These are phyloP conservation scores for Amanita pseudoporphyria DNA, from an alignment of 768 basidiomycete species.

Conservation along the genomic window DNA sequence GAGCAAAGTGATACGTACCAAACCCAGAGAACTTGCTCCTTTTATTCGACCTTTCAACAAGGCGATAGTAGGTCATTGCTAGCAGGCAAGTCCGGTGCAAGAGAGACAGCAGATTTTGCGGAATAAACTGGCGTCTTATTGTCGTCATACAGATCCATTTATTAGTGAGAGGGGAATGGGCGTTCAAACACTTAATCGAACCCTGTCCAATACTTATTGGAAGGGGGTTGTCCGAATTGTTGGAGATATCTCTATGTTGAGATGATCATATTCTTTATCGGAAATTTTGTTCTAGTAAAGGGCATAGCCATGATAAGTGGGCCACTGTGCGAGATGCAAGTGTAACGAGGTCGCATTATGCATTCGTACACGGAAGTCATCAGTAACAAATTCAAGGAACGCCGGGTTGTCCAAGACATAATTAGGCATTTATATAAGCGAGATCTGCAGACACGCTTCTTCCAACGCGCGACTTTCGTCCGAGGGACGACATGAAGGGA, in stretches of 20 bases:
- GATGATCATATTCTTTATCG: slow-evolving; percentile 54
- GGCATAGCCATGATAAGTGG: slow-evolving; percentile 70
- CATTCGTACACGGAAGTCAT: slow-evolving; percentile 58
- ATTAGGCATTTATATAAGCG: not conserved
- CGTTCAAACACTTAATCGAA: slow-evolving; percentile 1
- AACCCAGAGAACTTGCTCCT: slow-evolving; percentile 51
- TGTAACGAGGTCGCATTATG: slow-evolving; percentile 71
- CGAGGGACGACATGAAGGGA: slow-evolving; percentile 11
- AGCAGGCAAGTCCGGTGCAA: slow-evolving; percentile 54
- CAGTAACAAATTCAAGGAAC: slow-evolving; percentile 55
- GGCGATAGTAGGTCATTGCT: slow-evolving; percentile 29
- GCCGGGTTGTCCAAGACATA: slow-evolving; percentile 36
- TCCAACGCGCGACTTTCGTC: slow-evolving; percentile 20
- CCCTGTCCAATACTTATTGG: too few species aligned
- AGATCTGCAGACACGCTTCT: slow-evolving; percentile 9
- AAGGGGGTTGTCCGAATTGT: slow-evolving; percentile 35
- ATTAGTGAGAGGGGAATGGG: too few species aligned
- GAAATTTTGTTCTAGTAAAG: slow-evolving; percentile 66
- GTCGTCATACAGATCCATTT: slow-evolving; percentile 74
- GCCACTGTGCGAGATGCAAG: slow-evolving; percentile 84
- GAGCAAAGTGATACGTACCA: slow-evolving; percentile 45
- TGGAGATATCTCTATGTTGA: slow-evolving; percentile 70
- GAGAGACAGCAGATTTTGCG: slow-evolving; percentile 26
- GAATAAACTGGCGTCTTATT: slow-evolving; percentile 63
- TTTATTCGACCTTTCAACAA: slow-evolving; percentile 53